A percentile compares a stretch with the other conserved stretches of the same genome.
Conservation (phyloP, 1,284 basidiomycete genomes). For the Quambalaria eucalypti region DNA sequence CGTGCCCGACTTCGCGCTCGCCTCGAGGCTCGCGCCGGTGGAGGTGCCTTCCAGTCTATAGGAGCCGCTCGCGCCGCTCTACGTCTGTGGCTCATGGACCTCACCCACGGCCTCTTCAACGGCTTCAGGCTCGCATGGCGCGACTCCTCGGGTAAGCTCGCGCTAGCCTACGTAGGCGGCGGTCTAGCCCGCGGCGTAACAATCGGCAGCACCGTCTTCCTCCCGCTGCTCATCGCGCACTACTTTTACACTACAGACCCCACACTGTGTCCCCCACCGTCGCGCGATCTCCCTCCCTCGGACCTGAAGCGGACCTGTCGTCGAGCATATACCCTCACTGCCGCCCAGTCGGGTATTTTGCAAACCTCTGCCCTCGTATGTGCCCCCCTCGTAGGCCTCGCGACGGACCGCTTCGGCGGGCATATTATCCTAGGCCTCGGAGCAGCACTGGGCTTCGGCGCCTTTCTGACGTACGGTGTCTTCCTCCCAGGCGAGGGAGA, state of each 20-base stretch:
- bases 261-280: slow-evolving; percentile 16
- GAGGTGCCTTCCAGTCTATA: no score
- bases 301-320: slow-evolving; percentile 28
- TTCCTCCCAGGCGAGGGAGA: slow-evolving; percentile 14
- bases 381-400: slow-evolving; percentile 18
- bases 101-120: no score
- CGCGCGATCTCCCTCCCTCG: slow-evolving; percentile 14
- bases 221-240: slow-evolving; percentile 29
- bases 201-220: slow-evolving; percentile 31
- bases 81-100: no score
- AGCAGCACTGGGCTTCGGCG: slow-evolving; percentile 14
- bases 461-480: slow-evolving; percentile 17
- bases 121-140: slow-evolving; percentile 6
- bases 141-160: neutral
- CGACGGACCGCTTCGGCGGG: slow-evolving; percentile 19
- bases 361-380: slow-evolving; percentile 22
- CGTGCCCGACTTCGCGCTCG: no score
- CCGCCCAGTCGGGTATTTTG: slow-evolving; percentile 22
- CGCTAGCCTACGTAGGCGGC: slow-evolving; percentile 27
- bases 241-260: slow-evolving; percentile 22
- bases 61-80: no score
- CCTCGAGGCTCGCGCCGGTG: no score
- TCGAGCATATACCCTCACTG: slow-evolving; percentile 22
- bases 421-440: slow-evolving; percentile 14
- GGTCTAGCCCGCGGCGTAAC: slow-evolving; percentile 24